Evolutionary conservation across 2,329 filamentous ascomycete species (phyloP).

Genomic region (Elsinoe ampelina): DNA sequence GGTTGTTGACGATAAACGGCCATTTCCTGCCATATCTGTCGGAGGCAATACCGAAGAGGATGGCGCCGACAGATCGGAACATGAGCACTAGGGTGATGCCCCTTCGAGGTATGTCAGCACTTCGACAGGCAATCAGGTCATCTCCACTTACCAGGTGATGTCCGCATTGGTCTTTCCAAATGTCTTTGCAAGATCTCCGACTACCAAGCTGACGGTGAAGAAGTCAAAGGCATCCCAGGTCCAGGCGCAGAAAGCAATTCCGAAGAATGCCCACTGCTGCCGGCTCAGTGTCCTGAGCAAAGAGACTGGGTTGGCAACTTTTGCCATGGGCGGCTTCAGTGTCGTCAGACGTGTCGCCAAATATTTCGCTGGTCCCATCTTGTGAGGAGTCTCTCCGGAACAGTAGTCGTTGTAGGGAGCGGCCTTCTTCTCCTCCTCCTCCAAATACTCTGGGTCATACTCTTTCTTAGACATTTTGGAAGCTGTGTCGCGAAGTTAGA

Average conservation of each 20-base stretch:
- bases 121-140: background rate
- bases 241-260: constrained; percentile 18
- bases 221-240: constrained; percentile 27
- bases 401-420: constrained; percentile 8
- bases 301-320: constrained; percentile 40
- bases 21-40: constrained; percentile 28
- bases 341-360: constrained; percentile 45
- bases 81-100: constrained; percentile 19
- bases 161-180: constrained; percentile 45
- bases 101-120: background rate
- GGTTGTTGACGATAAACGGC: constrained; percentile 30
- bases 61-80: constrained; percentile 26
- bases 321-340: constrained; percentile 47
- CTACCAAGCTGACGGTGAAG: constrained; percentile 48
- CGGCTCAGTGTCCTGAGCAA: constrained; percentile 40
- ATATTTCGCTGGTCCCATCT: constrained; percentile 39
- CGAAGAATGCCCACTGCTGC: constrained; percentile 50
- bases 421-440: constrained; percentile 5
- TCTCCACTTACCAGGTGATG: constrained; percentile 43
- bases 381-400: constrained; percentile 17
- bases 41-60: constrained; percentile 23
- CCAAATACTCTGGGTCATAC: constrained; percentile 5
- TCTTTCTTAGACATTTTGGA: background rate
- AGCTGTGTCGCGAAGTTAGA: background rate
- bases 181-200: constrained; percentile 39